Evolutionary conservation across 140 eudicot species (phyloP).

Genomic region (Cichorium intybus): DNA sequence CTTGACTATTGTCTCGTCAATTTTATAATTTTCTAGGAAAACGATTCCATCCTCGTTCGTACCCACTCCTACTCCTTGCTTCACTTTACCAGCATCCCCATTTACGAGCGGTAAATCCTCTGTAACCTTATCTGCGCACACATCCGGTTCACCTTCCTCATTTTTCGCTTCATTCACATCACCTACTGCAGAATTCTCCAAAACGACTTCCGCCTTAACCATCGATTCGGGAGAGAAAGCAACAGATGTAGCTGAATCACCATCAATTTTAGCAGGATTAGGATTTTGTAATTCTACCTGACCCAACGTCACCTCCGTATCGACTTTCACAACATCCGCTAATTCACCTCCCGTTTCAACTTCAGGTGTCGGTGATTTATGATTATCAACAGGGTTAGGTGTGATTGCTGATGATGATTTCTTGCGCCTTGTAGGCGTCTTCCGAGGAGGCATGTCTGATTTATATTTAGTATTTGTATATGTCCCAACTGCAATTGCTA

Average conservation of each 20-base stretch:
- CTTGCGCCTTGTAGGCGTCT: constrained; percentile 16
- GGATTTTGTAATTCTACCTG: neutral
- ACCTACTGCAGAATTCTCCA: constrained; percentile 1
- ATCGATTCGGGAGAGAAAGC: neutral
- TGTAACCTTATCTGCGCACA: neutral
- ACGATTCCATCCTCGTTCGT: neutral
- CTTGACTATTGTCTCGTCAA: neutral
- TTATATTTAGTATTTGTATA: neutral
- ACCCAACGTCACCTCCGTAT: neutral
- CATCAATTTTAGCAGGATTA: neutral
- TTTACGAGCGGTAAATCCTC: constrained; percentile 5
- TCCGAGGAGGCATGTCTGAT: constrained; percentile 32
- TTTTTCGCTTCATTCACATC: constrained; percentile 10
- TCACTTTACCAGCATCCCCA: constrained; percentile 5
- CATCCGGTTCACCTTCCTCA: constrained; percentile 3
- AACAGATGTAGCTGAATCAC: neutral
- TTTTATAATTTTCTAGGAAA: neutral
- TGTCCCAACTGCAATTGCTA: neutral
- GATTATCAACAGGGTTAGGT: neutral
- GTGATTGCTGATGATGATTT: constrained; percentile 7
- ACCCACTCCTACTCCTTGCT: neutral
- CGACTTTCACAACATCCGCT: constrained; percentile 6
- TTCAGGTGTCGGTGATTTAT: constrained; percentile 17
- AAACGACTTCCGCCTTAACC: constrained; percentile 8
- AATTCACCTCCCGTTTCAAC: constrained; percentile 8